phyloP scores from a whole-genome alignment of 495 filamentous ascomycete species.

The Lindgomyces ingoldianus region DNA sequence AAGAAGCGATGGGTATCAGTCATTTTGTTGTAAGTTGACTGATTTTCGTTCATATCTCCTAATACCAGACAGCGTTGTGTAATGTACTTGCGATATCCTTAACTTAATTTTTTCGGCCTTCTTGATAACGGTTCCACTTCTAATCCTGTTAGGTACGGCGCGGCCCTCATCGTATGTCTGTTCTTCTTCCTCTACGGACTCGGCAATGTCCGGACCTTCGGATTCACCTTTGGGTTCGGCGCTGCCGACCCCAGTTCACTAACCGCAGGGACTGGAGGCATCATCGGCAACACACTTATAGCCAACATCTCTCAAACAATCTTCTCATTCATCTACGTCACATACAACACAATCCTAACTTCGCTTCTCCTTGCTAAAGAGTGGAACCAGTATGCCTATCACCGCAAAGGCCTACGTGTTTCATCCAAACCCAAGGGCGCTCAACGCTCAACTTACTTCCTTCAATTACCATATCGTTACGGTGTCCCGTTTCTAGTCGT shows the following conservation, averaged over 20 bases:
- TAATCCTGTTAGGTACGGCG: too few species aligned
- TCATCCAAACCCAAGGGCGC: not conserved
- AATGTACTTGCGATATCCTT: too few species aligned
- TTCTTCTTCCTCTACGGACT: too few species aligned
- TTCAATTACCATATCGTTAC: constrained; percentile 18
- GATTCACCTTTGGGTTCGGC: too few species aligned
- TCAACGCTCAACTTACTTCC: constrained; percentile 23
- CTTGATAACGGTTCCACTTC: not conserved
- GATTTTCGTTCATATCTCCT: too few species aligned
- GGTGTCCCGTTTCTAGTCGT: constrained; percentile 1
- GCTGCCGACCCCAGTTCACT: not conserved
- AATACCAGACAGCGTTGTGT: too few species aligned
- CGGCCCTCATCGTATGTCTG: too few species aligned
- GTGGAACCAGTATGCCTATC: constrained; percentile 8
- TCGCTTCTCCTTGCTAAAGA: constrained; percentile 7
- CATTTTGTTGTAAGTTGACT: not conserved
- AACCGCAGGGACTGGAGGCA: not conserved
- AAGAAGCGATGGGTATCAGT: not conserved
- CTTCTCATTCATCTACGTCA: not conserved
- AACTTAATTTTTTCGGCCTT: not conserved
- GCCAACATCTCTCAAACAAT: constrained; percentile 9
- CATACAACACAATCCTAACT: constrained; percentile 10
- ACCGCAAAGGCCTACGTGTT: constrained; percentile 12
- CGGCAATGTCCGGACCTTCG: too few species aligned
- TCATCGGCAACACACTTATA: not conserved